A percentile compares a stretch with the other conserved stretches of the same genome.
These are phyloP conservation scores for Fusarium miscanthi DNA, from an alignment of 2,329 filamentous ascomycete genomes.

Conservation along the genomic window DNA sequence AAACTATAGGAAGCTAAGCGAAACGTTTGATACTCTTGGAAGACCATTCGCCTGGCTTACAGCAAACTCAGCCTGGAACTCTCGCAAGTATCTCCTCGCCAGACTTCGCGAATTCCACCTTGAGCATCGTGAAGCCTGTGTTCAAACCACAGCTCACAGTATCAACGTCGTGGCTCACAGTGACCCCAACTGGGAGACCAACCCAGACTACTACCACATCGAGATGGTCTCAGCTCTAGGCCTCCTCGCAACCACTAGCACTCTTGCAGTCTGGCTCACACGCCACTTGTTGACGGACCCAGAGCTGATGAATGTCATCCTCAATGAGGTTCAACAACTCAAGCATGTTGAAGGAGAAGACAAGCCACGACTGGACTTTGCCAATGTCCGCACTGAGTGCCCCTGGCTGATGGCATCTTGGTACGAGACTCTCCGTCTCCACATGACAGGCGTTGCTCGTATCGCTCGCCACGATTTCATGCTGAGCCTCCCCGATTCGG, in stretches of 20 bases:
- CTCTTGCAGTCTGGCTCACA: slow-evolving; percentile 47
- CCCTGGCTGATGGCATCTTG: slow-evolving; percentile 48
- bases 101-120: slow-evolving; percentile 44
- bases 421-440: slow-evolving; percentile 49
- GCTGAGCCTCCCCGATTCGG: slow-evolving; percentile 32
- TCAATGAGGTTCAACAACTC: slow-evolving; percentile 40
- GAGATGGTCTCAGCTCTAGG: slow-evolving; percentile 49
- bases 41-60: slow-evolving; percentile 44
- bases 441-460: slow-evolving; percentile 48
- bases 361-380: slow-evolving; percentile 34
- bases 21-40: slow-evolving; percentile 46
- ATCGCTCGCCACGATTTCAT: slow-evolving; percentile 46
- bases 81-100: slow-evolving; percentile 42
- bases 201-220: slow-evolving; percentile 48
- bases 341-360: slow-evolving; percentile 20
- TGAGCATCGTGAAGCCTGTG: slow-evolving; percentile 39
- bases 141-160: slow-evolving; percentile 43
- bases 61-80: slow-evolving; percentile 43
- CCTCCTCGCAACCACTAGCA: slow-evolving; percentile 48
- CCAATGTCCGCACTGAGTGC: slow-evolving; percentile 41
- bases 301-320: slow-evolving; percentile 35
- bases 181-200: slow-evolving; percentile 47
- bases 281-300: slow-evolving; percentile 43
- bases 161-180: slow-evolving; percentile 48
- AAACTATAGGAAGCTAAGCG: slow-evolving; percentile 41